Base-by-base conservation (phyloP, 2,329 filamentous ascomycete genomes). In the Conoideocrella luteorostrata region DNA sequence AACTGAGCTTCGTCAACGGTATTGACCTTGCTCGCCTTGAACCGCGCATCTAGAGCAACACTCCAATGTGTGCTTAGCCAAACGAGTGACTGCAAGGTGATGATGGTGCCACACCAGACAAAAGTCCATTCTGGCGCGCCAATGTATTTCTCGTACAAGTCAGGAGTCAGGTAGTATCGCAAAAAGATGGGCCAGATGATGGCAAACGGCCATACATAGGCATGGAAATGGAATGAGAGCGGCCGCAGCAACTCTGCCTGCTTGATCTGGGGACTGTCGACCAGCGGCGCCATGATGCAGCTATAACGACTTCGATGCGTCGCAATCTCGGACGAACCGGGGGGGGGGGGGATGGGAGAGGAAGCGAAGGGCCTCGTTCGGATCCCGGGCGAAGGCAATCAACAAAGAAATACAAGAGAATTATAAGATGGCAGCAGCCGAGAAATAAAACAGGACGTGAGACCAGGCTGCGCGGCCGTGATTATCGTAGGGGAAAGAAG, bases 61-160 rank as follows among this genome's bases (percentile, higher is more conserved):
- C 88, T 97, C 93, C 93, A 98, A 70, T 97, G 88, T 37, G 93
- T 98, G 70, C 86, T 91, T 49, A 98, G 77, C 91, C 93, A 98
- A 55, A 89, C 70, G 51, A 98, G 76, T 51, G 87, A 82, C 71
- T 98, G 94, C 45, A 85, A 59, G 10, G 90, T 95, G 63, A 94
- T 75, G 61, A 98, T 96, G 53, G 81, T 77, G 57, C 86, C 91
- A 52, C 85, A 79, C 82, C 88, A 98, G 50, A 98, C 88, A 62
- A 95, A 95, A 1, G 94, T 97, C 91, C 93, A 98, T 74, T 98
- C 93, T 55, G 86, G 82, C n/a, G 85, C 90, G 56, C 86, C 80
- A 52, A 98, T 94, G 70, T 97, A 83, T 61, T 83, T 84, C 53
- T 95, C 85, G 66, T 98, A 98, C 53, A 87, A 81, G 43, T 88